Conservation (phyloP, 179 eudicot genomes). For the Spergularia azorica region DNA sequence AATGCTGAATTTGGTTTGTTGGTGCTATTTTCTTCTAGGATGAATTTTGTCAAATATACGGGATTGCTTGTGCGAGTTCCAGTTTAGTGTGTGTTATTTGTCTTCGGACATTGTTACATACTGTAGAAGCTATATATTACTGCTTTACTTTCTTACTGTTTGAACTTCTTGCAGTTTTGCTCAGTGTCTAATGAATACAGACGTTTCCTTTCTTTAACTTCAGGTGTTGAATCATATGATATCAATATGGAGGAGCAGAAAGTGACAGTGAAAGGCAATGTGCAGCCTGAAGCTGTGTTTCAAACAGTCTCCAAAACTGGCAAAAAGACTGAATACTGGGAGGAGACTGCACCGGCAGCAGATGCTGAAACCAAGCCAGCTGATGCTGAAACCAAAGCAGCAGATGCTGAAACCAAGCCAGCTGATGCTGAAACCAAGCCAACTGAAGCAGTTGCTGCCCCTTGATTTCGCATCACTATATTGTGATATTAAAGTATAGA, state of each 20-base stretch:
- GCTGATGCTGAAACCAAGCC: slow-evolving; percentile 18
- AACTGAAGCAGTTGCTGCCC: slow-evolving; percentile 26
- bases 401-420: slow-evolving; percentile 34
- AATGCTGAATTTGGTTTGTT: no score
- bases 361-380: slow-evolving; percentile 30
- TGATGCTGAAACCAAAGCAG: slow-evolving; percentile 25
- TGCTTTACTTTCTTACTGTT: no score
- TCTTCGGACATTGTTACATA: no score
- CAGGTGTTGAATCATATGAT: slow-evolving; percentile 83
- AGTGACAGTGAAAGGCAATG: slow-evolving; percentile 85
- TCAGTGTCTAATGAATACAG: neutral
- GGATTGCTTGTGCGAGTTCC: neutral
- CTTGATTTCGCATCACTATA: slow-evolving; percentile 4
- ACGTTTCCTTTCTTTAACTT: slow-evolving; percentile 3
- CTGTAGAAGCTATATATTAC: no score
- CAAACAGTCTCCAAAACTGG: slow-evolving; percentile 92
- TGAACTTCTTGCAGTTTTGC: no score
- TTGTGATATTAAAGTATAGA: neutral
- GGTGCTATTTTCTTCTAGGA: no score
- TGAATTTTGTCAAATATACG: no score
- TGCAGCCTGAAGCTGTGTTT: slow-evolving; percentile 79
- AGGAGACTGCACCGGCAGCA: slow-evolving; percentile 40
- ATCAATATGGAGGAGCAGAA: slow-evolving; percentile 73
- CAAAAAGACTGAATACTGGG: slow-evolving; percentile 83
- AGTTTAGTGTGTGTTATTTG: neutral